A percentile compares a stretch with the other conserved stretches of the same genome.
phyloP scores from a whole-genome alignment of 495 filamentous ascomycete genomes.

The Penicillium goetzii region DNA sequence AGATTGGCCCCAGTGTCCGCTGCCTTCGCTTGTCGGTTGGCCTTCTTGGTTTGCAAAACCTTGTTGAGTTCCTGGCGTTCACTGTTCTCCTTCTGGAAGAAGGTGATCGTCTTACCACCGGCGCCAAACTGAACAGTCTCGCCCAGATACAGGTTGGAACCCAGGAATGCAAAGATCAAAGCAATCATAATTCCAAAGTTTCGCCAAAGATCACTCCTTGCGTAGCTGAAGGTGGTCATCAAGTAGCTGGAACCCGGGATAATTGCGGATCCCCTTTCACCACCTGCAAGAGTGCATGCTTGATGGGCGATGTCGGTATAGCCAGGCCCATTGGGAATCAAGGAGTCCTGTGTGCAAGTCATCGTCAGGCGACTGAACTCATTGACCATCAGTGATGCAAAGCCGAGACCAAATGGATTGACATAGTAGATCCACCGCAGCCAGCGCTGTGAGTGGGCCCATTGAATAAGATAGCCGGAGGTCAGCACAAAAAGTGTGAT shows the following conservation, averaged over 20 bases:
- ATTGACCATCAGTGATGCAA: slow-evolving; percentile 79
- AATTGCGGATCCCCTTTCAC: slow-evolving; percentile 59
- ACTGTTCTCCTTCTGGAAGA: slow-evolving; percentile 70
- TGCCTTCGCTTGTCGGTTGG: slow-evolving; percentile 54
- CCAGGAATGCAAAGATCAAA: slow-evolving; percentile 69
- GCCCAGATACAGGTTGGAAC: slow-evolving; percentile 70
- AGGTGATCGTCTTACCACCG: slow-evolving; percentile 76
- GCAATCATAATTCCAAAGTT: slow-evolving; percentile 76
- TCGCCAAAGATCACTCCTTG: slow-evolving; percentile 65
- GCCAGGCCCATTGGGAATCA: slow-evolving; percentile 65
- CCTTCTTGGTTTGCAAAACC: slow-evolving; percentile 59
- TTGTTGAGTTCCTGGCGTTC: slow-evolving; percentile 73
- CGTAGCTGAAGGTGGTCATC: slow-evolving; percentile 63
- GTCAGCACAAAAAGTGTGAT: slow-evolving; percentile 81
- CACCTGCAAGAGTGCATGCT: slow-evolving; percentile 74
- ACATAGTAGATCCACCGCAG: slow-evolving; percentile 82
- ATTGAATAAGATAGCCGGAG: slow-evolving; percentile 80
- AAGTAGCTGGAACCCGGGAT: slow-evolving; percentile 68
- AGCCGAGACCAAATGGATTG: slow-evolving; percentile 75
- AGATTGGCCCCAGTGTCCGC: slow-evolving; percentile 56
- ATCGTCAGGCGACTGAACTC: slow-evolving; percentile 70
- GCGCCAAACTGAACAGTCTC: slow-evolving; percentile 77
- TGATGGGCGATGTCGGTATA: slow-evolving; percentile 71
- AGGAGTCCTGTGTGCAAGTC: slow-evolving; percentile 62
- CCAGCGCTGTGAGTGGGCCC: slow-evolving; percentile 70